Evolutionary conservation across 106 monocot genomes (phyloP), one percentile per base, ranked within the genome.

Genomic region (Allium cepa): DNA sequence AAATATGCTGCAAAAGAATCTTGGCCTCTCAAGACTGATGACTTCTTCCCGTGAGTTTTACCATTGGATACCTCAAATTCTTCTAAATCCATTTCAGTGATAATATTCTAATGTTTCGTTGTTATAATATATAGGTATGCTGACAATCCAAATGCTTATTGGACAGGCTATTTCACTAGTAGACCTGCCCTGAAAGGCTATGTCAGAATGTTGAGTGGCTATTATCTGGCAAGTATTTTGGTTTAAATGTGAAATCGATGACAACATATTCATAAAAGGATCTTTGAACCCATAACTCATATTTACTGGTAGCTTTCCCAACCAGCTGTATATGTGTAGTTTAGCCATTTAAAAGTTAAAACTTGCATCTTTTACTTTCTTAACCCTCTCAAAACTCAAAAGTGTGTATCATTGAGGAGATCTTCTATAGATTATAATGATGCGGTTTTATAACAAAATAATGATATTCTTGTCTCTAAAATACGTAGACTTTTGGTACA

Each of bases 151-250:
- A 87, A 99, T 81, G 85, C 87, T 63, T 99, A 93, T 69, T 99
- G 99, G 99, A 90, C 99, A 56, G 99, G 99, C 15, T 99, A 90
- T 73, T 99, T 99, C 72, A 90, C 90, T 70, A 99, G 99, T 74
- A 84, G 99, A 49, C 99, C 99, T 81, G 73, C 83, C 1, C 46
- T 99, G 47, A 99, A 99, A 72, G 71, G 90, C 56, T 99, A 99
- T 76, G 90, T 99, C 16, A 84, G 99, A 76, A 45, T 75, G 62
- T 72, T 93, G 82, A 99, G 99, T 72, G 87, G 60, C 52, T 99
- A 93, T 73, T 93, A 93, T 75, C 70, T 90, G 99, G 99, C 90
- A 83, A 63, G 49, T 17, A 53, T 7, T 68, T 55, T 55, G 53
- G 46, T 17, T 75, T 3, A 46, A 22, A 2, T 62, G 13, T 36